Base-by-base conservation (phyloP, 176 grass and related monocot species). In the Pharus latifolius region DNA sequence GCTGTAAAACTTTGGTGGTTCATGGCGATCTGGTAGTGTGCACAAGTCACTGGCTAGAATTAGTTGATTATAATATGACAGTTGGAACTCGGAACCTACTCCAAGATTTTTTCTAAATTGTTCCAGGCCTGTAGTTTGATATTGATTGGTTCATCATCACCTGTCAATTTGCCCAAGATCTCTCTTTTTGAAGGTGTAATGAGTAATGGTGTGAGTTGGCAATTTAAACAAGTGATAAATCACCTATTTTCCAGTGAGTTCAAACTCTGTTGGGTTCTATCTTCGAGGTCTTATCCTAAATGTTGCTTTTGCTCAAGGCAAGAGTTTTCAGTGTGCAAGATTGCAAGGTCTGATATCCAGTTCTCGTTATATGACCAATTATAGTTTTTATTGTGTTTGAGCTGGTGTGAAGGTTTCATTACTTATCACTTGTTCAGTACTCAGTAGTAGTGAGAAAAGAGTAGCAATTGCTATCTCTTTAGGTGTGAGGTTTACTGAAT, bases 261-360 rank as follows among this genome's bases (percentile, higher is more conserved):
- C 26, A 1, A 27, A 43, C 20, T 62, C 48, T 27, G 11, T 25
- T 37, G 14, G 44, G 46, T 40, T 20, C 57, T 62, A 38, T 49
- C 9, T n/a, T 46, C 37, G 31, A 51, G 46, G 14, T 75, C 31
- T 49, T 50, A 49, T 27, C 49, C 17, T 4, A 5, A 23, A 61
- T 30, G 10, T 43, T 72, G 25, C 20, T 45, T 31, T 10, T 1
- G 51, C 11, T 15, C 9, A 34, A 25, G 23, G 29, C 15, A 38
- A 9, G 24, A 26, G 25, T 10, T 34, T 65, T 34, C 5, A 3
- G 13, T 16, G 18, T 75, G 63, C 63, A 50, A 75, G 54, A 82
- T 82, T 75, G 63, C 63, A 50, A 75, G 54, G 75, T 82, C 71
- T 68, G 80, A 64, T 33, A 31, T 25, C 15, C 44, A 20, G 12